Evolutionary conservation across 345 rosid species (phyloP), one percentile per base, ranked within the genome.

Genomic region (Syzygium aqueum): DNA sequence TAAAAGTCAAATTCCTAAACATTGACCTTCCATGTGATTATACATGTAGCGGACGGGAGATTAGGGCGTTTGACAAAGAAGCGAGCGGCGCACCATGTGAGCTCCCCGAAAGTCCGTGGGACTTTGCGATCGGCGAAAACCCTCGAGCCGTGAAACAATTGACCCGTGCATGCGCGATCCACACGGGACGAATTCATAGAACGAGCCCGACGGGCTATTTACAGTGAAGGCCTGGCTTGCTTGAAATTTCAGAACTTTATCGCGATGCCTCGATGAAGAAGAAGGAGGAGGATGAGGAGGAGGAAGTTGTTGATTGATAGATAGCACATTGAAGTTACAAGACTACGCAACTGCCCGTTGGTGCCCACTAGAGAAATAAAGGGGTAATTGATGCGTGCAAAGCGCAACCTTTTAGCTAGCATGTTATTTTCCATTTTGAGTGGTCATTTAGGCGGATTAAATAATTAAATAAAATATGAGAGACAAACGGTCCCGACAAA

Each of bases 61-160:
- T 27, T 27, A 27, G 14, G 7, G 8, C 2, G 8, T 27, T 59
- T 2, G 7, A 59, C 0, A 11, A 59, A 27, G 13, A 27, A 59
- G 27, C 3, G 7, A 5, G 16, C 30, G 0, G 0, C 2, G 7
- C 30, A 5, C 12, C 30, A 59, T 5, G 0, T 0, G 6, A 23
- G 25, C 2, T 57, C 27, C 12, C 7, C 3, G 10, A 57, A 57
- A 23, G 2, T 11, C 1, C 15, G 3, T 57, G 13, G 12, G 14
- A 25, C 11, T 57, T 57, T 57, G 28, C 15, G 3, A 57, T 2
- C 3, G 28, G 30, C 15, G 14, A 1, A 59, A 25, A 59, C 15
- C 15, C 15, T 59, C 30, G 30, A 59, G 16, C 13, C 8, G 16
- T 59, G 67, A 6, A 59, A 59, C 2, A 16, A 27, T 10, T 5